Evolutionary conservation across 495 filamentous ascomycete species (phyloP).

Genomic region (Astrothelium macrocarpum): DNA sequence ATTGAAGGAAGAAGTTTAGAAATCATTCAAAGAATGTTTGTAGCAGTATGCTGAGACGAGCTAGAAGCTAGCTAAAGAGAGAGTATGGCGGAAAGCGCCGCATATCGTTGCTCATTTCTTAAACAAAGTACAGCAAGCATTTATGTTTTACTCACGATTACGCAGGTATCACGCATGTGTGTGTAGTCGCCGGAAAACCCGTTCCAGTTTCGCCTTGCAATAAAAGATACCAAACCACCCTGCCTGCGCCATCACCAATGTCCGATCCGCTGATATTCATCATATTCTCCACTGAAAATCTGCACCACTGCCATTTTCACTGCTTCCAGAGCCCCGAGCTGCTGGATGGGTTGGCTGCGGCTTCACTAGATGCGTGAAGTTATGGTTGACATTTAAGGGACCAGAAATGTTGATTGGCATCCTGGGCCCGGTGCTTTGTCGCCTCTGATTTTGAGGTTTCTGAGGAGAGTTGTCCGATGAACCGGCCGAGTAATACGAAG

Average conservation of each 20-base stretch:
- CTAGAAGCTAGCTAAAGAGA: not conserved
- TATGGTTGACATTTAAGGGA: slow-evolving; percentile 27
- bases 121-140: not conserved
- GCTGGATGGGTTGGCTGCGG: slow-evolving; percentile 16
- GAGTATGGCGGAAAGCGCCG: not conserved
- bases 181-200: not conserved
- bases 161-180: not conserved
- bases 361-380: slow-evolving; percentile 29
- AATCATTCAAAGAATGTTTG: not conserved
- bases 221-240: not conserved
- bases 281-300: not conserved
- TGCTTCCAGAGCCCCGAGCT: not conserved
- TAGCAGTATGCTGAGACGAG: not conserved
- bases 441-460: slow-evolving; percentile 4
- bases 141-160: not conserved
- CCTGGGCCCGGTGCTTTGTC: slow-evolving; percentile 16
- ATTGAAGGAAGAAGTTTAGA: not conserved
- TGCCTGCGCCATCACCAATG: not conserved
- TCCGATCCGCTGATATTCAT: not conserved
- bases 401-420: slow-evolving; percentile 25
- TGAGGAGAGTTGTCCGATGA: slow-evolving; percentile 6
- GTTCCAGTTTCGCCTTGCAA: not conserved
- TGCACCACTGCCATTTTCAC: not conserved
- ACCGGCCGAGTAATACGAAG: slow-evolving; percentile 19
- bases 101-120: not conserved